A percentile compares a stretch with the other conserved stretches of the same genome.
phyloP scores from a whole-genome alignment of 805 yeast species.

The Candida orba region DNA sequence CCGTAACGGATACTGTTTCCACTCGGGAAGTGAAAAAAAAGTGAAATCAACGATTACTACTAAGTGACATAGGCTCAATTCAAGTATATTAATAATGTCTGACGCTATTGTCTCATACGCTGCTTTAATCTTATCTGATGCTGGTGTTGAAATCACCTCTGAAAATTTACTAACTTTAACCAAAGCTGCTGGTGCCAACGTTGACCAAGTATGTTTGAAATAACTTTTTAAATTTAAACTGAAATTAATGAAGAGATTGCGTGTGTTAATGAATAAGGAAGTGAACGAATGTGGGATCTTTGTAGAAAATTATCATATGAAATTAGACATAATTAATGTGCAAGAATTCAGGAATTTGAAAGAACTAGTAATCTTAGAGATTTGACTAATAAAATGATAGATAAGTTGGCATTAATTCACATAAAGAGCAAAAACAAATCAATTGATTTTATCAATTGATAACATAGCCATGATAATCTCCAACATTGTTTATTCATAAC shows the following conservation, averaged over 20 bases:
- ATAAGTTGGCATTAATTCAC: too few relatives aligned
- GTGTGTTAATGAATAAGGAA: not conserved
- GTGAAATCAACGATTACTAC: not conserved
- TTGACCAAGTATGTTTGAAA: constrained; percentile 40
- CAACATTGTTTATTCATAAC: too few relatives aligned
- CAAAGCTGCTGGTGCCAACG: constrained; percentile 69
- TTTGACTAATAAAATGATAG: too few relatives aligned
- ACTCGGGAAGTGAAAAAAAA: not conserved
- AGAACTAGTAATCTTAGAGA: too few relatives aligned
- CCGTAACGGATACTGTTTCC: not conserved
- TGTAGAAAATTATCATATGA: too few relatives aligned
- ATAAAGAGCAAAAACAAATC: too few relatives aligned
- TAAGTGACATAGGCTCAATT: not conserved
- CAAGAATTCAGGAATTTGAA: too few relatives aligned
- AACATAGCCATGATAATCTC: too few relatives aligned
- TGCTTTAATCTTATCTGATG: constrained; percentile 96
- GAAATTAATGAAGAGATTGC: not conserved
- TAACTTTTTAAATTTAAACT: not conserved
- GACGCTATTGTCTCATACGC: constrained; percentile 96
- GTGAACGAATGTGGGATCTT: not conserved
- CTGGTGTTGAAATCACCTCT: constrained; percentile 87
- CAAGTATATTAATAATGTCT: constrained; percentile 47
- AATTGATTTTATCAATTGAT: too few relatives aligned
- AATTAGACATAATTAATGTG: too few relatives aligned
- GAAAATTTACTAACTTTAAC: constrained; percentile 71